phyloP scores from a whole-genome alignment of 2,329 filamentous ascomycete species.

The Nothophoma quercina region DNA sequence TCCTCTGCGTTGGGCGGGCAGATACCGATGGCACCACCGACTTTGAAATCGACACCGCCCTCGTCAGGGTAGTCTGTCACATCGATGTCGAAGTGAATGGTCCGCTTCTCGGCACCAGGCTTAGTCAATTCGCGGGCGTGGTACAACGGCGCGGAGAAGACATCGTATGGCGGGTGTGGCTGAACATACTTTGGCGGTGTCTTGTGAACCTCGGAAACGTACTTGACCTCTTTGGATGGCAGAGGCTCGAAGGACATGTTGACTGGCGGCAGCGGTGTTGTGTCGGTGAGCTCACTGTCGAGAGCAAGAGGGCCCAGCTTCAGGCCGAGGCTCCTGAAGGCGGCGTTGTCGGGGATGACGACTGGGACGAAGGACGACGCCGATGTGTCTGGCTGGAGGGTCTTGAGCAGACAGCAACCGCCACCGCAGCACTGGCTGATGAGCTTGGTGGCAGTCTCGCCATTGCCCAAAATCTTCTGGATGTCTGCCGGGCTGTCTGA shows the following conservation, averaged over 20 bases:
- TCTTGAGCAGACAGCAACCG: slow-evolving; percentile 68
- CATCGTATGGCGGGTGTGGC: slow-evolving; percentile 90
- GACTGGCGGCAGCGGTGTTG: slow-evolving; percentile 76
- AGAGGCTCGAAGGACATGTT: slow-evolving; percentile 74
- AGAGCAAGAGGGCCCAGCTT: slow-evolving; percentile 77
- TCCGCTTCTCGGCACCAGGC: slow-evolving; percentile 91
- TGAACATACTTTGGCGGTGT: slow-evolving; percentile 91
- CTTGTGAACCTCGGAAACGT: slow-evolving; percentile 54
- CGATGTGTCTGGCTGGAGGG: slow-evolving; percentile 57
- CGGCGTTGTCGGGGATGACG: slow-evolving; percentile 77
- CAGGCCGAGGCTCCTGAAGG: slow-evolving; percentile 80
- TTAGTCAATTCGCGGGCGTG: slow-evolving; percentile 86
- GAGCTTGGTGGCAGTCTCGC: slow-evolving; percentile 64
- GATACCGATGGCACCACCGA: slow-evolving; percentile 93
- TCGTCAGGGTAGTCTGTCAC: slow-evolving; percentile 93
- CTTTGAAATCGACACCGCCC: slow-evolving; percentile 88
- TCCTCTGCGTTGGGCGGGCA: slow-evolving; percentile 83
- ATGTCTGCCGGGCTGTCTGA: slow-evolving; percentile 68
- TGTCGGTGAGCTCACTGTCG: slow-evolving; percentile 72
- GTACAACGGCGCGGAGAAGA: slow-evolving; percentile 88
- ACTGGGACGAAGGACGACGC: slow-evolving; percentile 57
- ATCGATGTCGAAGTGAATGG: slow-evolving; percentile 96
- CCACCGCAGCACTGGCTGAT: slow-evolving; percentile 71
- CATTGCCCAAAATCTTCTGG: slow-evolving; percentile 63
- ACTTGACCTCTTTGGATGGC: slow-evolving; percentile 50